Conservation (phyloP, 768 basidiomycete genomes). For the Nevesoporus exiguus region DNA sequence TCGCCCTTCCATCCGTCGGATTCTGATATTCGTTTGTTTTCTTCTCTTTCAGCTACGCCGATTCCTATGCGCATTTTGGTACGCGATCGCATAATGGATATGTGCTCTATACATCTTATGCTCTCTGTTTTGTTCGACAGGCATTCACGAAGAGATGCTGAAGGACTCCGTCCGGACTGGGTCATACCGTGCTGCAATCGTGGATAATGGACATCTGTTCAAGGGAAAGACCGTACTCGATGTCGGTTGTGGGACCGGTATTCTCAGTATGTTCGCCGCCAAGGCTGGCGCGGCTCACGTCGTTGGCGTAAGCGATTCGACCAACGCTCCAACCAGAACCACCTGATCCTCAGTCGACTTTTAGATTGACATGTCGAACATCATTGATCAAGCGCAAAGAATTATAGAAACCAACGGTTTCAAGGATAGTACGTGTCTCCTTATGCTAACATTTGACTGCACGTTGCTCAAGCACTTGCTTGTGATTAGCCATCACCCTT, state of each 20-base stretch:
- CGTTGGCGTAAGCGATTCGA: conserved; percentile 65
- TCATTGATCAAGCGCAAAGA: conserved; percentile 97
- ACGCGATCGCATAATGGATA: conserved; percentile 20
- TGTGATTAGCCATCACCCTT: conserved; percentile 75
- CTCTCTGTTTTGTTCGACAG: conserved; percentile 37
- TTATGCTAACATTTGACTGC: neutral
- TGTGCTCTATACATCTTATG: conserved; percentile 3
- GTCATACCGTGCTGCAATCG: conserved; percentile 91
- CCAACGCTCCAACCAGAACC: neutral
- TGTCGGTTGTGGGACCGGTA: conserved; percentile 98
- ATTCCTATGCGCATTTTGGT: conserved; percentile 97
- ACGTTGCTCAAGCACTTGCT: conserved; percentile 3
- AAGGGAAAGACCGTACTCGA: conserved; percentile 96
- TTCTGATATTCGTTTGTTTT: conserved; percentile 38
- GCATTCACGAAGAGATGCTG: conserved; percentile 99
- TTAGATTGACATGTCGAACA: conserved; percentile 99
- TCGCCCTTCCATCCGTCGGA: conserved; percentile 25
- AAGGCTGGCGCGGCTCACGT: conserved; percentile 94
- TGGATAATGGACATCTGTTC: conserved; percentile 94
- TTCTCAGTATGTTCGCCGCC: conserved; percentile 96
- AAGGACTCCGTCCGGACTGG: conserved; percentile 95
- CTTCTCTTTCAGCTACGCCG: conserved; percentile 71
- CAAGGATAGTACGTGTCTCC: conserved; percentile 73
- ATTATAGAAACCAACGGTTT: conserved; percentile 97
- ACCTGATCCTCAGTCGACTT: conserved; percentile 14